These are phyloP conservation scores for Aspergillus neotritici DNA, from an alignment of 2,329 filamentous ascomycete genomes.

Conservation along the genomic window DNA sequence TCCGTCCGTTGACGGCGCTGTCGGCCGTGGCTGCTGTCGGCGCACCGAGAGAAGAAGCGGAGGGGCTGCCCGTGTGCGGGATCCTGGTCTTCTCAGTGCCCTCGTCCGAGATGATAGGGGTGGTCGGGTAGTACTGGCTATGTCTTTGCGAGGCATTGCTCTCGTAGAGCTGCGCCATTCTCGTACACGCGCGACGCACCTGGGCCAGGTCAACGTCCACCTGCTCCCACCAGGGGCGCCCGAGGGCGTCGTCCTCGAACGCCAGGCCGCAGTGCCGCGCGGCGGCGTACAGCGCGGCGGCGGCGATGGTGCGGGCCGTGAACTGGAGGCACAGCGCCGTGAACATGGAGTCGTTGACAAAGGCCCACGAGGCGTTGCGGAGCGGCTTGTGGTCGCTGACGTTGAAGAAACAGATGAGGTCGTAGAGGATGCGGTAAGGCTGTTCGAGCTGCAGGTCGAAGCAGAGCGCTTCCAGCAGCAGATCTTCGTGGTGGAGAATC, in stretches of 20 bases:
- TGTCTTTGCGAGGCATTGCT: conserved; percentile 39
- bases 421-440: conserved; percentile 77
- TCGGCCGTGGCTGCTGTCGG: conserved; percentile 3
- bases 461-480: conserved; percentile 83
- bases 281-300: conserved; percentile 80
- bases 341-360: conserved; percentile 82
- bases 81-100: conserved; percentile 35
- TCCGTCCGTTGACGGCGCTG: conserved; percentile 28
- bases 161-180: conserved; percentile 59
- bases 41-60: too few species aligned
- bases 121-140: conserved; percentile 40
- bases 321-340: conserved; percentile 80
- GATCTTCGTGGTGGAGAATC: conserved; percentile 85
- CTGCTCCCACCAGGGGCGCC: conserved; percentile 80
- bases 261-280: conserved; percentile 66
- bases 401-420: conserved; percentile 67
- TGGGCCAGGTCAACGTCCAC: conserved; percentile 65
- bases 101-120: conserved; percentile 28
- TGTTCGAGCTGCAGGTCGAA: conserved; percentile 91
- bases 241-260: conserved; percentile 68
- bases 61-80: conserved; percentile 24
- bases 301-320: conserved; percentile 72
- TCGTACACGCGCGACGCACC: conserved; percentile 66
- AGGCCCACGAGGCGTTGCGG: conserved; percentile 85
- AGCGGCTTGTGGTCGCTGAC: conserved; percentile 74